Percentiles rank a stretch among this genome's conserved stretches.
Evolutionary conservation across 148 eudicot genomes (phyloP).

Genomic region (Vaccinium vitisidaea): DNA sequence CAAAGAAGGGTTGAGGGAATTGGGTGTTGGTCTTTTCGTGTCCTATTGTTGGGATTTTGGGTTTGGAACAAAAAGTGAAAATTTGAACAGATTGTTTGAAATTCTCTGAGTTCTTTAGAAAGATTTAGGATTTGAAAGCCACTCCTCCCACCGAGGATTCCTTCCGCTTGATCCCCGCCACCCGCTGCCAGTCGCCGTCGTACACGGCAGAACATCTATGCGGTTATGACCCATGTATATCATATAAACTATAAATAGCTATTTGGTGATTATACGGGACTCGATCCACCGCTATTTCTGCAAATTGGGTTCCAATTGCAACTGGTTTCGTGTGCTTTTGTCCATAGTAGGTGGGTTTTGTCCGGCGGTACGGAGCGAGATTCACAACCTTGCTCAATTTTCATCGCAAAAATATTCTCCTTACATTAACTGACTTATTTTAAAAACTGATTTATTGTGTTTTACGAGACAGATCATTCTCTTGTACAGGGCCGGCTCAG

Average conservation of each 20-base stretch:
- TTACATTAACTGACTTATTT: too few species aligned
- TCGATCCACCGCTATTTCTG: conserved; percentile 8
- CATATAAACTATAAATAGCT: conserved; percentile 36
- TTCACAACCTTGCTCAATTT: too few species aligned
- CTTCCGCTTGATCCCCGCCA: conserved; percentile 64
- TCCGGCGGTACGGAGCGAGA: too few species aligned
- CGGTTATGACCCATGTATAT: conserved; percentile 65
- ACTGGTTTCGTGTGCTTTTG: too few species aligned
- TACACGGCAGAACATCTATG: conserved; percentile 45
- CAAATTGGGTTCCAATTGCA: too few species aligned
- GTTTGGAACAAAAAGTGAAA: conserved; percentile 29
- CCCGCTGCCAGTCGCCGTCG: conserved; percentile 43
- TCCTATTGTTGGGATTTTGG: not conserved
- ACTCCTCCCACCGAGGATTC: conserved; percentile 52
- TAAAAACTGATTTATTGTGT: too few species aligned
- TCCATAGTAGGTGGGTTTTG: too few species aligned
- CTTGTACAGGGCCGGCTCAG: too few species aligned
- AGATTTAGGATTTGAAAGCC: conserved; percentile 16
- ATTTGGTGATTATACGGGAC: conserved; percentile 11
- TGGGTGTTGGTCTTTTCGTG: not conserved
- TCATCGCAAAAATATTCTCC: too few species aligned
- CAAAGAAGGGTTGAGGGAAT: conserved; percentile 29
- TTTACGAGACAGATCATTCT: too few species aligned
- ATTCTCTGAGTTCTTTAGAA: too few species aligned
- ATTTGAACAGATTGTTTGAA: too few species aligned